Evolutionary conservation across 495 filamentous ascomycete genomes (phyloP), one percentile per base, ranked within the genome.

Genomic region (Neurospora sp.): DNA sequence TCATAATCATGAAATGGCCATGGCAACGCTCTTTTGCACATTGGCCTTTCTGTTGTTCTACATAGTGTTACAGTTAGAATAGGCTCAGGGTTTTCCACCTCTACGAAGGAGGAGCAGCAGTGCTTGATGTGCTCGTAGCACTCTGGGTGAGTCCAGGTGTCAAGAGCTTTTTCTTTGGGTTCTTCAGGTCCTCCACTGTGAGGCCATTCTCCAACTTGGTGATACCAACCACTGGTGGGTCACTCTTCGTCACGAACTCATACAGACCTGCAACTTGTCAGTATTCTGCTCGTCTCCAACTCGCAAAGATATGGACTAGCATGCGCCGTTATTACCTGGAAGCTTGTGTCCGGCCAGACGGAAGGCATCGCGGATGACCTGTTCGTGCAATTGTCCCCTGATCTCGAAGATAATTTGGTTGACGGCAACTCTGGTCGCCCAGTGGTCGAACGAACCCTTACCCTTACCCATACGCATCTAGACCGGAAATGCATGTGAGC

Each of bases 391-490:
- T 75, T 94, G 87, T 39, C 94, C 96, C 80, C 92, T 94, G 73
- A 99, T 83, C 83, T 99, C 96, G 74, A 99, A 93, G 18, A 98
- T 85, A 45, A 99, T 87, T 80, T 93, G 91, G 81, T 91, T 95
- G 72, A 98, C 92, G 14, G 92, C 89, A 73, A 97, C 89, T 77
- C 94, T 89, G 18, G 91, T 86, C 38, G 95, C 93, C 96, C 96
- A 99, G 83, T 96, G 92, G 82, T 98, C 96, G 82, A 98, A 98
- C 74, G 89, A 91, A 75, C 96, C 96, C 84, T 98, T 99, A 81
- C 96, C 96, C 85, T 97, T 98, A 82, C 96, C 96, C 96, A 99
- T 99, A 86, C 96, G 91, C 76, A 90, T 83, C 88, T 89, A 70
- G 27, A 27, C 73, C 9, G 61, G 6, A 42, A 40, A 4, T 53